A percentile compares a stretch with the other conserved stretches of the same genome.
Conservation (phyloP, 1,139 yeast genomes). For the Yamadazyma jaroonii region DNA sequence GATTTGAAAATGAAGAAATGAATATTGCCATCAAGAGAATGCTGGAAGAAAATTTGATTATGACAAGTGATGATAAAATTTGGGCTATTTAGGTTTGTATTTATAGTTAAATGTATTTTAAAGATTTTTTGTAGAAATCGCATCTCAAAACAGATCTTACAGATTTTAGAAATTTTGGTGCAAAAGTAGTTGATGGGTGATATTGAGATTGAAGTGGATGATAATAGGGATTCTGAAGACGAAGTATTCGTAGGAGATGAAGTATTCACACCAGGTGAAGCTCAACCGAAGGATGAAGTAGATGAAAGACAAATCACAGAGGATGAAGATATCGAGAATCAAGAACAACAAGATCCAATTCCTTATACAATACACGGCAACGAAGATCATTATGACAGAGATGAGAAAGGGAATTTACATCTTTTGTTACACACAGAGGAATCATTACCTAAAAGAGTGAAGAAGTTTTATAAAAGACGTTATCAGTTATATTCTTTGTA, state of each 20-base stretch:
- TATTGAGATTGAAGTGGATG: slow-evolving; percentile 4
- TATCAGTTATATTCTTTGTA: slow-evolving; percentile 56
- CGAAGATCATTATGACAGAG: slow-evolving; percentile 1
- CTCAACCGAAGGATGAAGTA: too few species aligned
- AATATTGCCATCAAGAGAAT: slow-evolving; percentile 50
- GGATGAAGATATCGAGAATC: too few species aligned
- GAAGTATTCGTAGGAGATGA: neutral
- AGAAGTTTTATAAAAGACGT: slow-evolving; percentile 61
- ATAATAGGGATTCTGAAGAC: neutral
- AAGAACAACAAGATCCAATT: neutral
- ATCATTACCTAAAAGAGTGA: slow-evolving; percentile 40
- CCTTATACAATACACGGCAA: neutral
- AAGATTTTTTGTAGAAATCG: too few species aligned
- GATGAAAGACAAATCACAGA: too few species aligned
- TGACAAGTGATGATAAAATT: slow-evolving; percentile 60
- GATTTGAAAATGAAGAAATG: slow-evolving; percentile 51
- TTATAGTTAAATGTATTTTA: neutral
- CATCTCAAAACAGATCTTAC: neutral
- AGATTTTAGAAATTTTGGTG: neutral
- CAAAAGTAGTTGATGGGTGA: slow-evolving; percentile 3
- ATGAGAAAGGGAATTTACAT: slow-evolving; percentile 3
- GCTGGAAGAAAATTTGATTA: slow-evolving; percentile 55
- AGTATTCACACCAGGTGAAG: too few species aligned
- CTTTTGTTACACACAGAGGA: slow-evolving; percentile 33
- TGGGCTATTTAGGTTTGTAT: slow-evolving; percentile 44